Conservation (phyloP, 306 rosid genomes). For the Pterocarpus macrocarpus region DNA sequence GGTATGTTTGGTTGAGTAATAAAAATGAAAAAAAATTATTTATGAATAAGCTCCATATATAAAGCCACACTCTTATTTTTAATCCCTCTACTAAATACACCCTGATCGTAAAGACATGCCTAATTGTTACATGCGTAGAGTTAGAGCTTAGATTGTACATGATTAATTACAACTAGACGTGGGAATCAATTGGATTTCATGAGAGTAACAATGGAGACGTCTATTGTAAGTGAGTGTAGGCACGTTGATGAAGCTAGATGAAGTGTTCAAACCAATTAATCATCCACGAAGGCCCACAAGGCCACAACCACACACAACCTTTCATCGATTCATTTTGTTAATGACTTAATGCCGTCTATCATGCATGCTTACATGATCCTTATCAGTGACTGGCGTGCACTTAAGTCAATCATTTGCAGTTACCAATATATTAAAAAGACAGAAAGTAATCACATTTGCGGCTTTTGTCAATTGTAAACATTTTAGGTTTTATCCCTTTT, state of each 20-base stretch:
- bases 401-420: conserved; percentile 37
- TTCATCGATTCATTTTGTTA: conserved; percentile 3
- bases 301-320: background rate
- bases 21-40: too few relatives aligned
- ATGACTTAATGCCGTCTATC: conserved; percentile 21
- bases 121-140: background rate
- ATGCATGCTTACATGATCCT: conserved; percentile 15
- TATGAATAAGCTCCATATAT: too few relatives aligned
- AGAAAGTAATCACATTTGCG: background rate
- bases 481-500: background rate
- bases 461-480: background rate
- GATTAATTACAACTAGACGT: background rate
- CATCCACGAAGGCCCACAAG: background rate
- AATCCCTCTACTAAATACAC: too few relatives aligned
- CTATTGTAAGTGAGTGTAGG: background rate
- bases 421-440: background rate
- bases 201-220: background rate
- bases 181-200: background rate
- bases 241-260: background rate
- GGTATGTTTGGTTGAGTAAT: too few relatives aligned
- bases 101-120: background rate
- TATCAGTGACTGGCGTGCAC: conserved; percentile 31
- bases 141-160: background rate
- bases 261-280: background rate
- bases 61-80: too few relatives aligned